Percentiles rank a stretch among this genome's conserved stretches.
phyloP scores from a whole-genome alignment of 1,284 basidiomycete species.

The Anthracocystis walkeri region DNA sequence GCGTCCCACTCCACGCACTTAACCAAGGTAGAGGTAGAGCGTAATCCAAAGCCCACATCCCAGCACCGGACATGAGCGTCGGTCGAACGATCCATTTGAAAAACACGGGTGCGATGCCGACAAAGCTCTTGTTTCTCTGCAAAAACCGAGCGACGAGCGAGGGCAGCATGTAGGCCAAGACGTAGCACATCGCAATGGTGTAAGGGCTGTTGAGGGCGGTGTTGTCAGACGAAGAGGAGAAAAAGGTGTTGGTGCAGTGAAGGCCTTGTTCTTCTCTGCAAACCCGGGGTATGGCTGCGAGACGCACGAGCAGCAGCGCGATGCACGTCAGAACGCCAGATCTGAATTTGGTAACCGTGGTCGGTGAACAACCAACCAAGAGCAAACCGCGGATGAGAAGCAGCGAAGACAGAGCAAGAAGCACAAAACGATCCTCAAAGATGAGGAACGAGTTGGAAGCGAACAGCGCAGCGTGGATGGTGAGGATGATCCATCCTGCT shows the following conservation, averaged over 20 bases:
- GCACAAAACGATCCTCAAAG: conserved; percentile 88
- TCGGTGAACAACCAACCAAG: conserved; percentile 28
- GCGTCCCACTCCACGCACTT: conserved; percentile 15
- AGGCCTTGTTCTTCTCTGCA: conserved; percentile 96
- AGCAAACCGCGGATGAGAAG: conserved; percentile 28
- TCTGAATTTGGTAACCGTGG: conserved; percentile 78
- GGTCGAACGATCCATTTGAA: conserved; percentile 59
- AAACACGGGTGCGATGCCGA: conserved; percentile 54
- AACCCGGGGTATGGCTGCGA: conserved; percentile 82
- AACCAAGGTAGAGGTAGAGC: conserved; percentile 27
- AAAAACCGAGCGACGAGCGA: conserved; percentile 37
- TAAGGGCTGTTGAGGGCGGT: conserved; percentile 55
- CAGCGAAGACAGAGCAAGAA: conserved; percentile 71
- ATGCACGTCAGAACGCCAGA: conserved; percentile 79
- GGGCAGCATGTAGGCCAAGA: conserved; percentile 49
- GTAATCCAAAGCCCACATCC: conserved; percentile 64
- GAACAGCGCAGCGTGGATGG: conserved; percentile 55
- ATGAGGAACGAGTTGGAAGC: conserved; percentile 87
- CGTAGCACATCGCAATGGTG: conserved; percentile 46
- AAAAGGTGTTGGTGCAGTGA: conserved; percentile 79
- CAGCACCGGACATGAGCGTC: conserved; percentile 54
- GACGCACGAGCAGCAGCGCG: conserved; percentile 78
- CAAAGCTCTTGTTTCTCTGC: conserved; percentile 45
- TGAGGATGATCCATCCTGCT: conserved; percentile 26
- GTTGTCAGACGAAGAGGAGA: conserved; percentile 40